These are phyloP conservation scores for Pseudomassariella vexata DNA, from an alignment of 2,329 filamentous ascomycete genomes.

Conservation along the genomic window DNA sequence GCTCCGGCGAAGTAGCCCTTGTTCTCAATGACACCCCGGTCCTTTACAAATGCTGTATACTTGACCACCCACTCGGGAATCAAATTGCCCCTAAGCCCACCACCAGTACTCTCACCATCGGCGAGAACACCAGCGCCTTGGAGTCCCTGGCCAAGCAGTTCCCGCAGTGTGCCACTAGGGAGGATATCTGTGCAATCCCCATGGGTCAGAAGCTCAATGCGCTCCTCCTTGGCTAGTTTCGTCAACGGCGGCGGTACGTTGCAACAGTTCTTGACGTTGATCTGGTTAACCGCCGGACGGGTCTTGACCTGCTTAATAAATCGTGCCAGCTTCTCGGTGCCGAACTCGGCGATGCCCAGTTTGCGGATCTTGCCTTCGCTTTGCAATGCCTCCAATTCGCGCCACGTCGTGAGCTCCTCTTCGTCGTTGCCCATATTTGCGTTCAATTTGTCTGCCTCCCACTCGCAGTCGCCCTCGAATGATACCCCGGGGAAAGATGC, in stretches of 20 bases:
- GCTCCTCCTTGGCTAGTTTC: constrained; percentile 73
- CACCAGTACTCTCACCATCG: constrained; percentile 41
- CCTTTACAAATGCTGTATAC: constrained; percentile 91
- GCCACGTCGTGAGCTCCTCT: constrained; percentile 64
- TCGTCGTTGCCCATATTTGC: constrained; percentile 58
- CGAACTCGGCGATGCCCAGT: constrained; percentile 87
- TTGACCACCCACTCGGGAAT: constrained; percentile 92
- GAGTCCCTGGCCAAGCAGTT: constrained; percentile 69
- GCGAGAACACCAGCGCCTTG: constrained; percentile 73
- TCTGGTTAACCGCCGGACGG: constrained; percentile 82
- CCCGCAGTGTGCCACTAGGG: constrained; percentile 75
- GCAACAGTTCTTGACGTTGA: constrained; percentile 94
- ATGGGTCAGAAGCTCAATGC: constrained; percentile 86
- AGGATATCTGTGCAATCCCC: constrained; percentile 91
- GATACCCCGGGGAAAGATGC: constrained; percentile 89
- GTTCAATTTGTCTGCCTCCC: constrained; percentile 60
- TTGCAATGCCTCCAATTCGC: constrained; percentile 68
- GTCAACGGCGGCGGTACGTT: constrained; percentile 86
- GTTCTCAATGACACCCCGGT: constrained; percentile 93
- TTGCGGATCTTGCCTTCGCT: constrained; percentile 64
- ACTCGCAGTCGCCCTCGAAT: constrained; percentile 89
- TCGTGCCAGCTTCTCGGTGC: constrained; percentile 71
- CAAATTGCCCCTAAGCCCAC: constrained; percentile 69
- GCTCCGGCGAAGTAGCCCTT: constrained; percentile 96
- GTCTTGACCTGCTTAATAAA: constrained; percentile 69